Conservation (phyloP, 169 alveolate genomes). For the Theileria parva region DNA sequence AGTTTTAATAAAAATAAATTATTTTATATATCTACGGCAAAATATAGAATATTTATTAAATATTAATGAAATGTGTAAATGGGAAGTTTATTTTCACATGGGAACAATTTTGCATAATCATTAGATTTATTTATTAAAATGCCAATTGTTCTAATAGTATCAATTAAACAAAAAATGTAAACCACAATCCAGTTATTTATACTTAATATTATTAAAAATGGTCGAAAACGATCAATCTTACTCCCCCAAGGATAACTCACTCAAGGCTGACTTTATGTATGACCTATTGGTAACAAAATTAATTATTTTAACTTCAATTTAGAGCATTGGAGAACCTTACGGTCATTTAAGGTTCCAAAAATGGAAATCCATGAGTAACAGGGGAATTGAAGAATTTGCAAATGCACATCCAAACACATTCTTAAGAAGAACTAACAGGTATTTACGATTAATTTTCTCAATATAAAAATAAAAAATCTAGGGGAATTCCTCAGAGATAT, state of each 20-base stretch:
- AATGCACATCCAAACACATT: conserved; percentile 62
- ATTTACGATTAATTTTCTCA: not conserved
- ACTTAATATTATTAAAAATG: conserved; percentile 10
- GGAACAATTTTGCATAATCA: not conserved
- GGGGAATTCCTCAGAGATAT: conserved; percentile 76
- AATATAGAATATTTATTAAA: not conserved
- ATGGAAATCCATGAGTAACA: conserved; percentile 60
- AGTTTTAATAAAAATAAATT: not conserved
- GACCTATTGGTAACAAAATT: conserved; percentile 43
- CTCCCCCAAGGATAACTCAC: conserved; percentile 12
- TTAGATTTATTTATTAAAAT: not conserved
- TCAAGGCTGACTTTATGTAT: conserved; percentile 47
- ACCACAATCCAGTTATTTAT: not conserved
- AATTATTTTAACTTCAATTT: not conserved
- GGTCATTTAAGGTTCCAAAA: conserved; percentile 52
- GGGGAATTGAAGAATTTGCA: conserved; percentile 61
- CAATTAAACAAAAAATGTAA: not conserved
- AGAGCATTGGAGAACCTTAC: conserved; percentile 65
- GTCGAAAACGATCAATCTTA: conserved; percentile 15
- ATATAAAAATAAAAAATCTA: conserved; percentile 11
- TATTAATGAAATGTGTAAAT: conserved; percentile 6
- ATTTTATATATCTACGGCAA: no score
- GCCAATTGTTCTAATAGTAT: not conserved
- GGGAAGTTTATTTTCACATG: conserved; percentile 1
- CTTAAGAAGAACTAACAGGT: conserved; percentile 66